Conservation (phyloP, 1,284 basidiomycete species). For the Sphaerobolus stellatus region DNA sequence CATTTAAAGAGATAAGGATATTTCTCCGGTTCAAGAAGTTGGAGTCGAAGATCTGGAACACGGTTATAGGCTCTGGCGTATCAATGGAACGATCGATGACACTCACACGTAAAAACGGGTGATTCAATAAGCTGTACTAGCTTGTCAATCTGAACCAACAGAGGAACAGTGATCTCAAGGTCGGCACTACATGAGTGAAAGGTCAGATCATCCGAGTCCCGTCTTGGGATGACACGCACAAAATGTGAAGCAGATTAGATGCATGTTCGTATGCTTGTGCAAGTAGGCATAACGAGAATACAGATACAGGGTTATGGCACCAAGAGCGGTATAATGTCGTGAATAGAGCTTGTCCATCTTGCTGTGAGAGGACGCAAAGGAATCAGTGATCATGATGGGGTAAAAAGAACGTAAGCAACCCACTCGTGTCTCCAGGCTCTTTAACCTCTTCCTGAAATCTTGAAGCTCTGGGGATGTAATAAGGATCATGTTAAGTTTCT, state of each 20-base stretch:
- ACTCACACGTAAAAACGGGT: slow-evolving; percentile 93
- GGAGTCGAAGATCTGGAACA: slow-evolving; percentile 83
- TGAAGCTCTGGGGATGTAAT: slow-evolving; percentile 95
- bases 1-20: slow-evolving; percentile 98
- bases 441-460: slow-evolving; percentile 90
- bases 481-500: slow-evolving; percentile 95
- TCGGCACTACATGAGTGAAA: slow-evolving; percentile 66
- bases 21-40: slow-evolving; percentile 95
- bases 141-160: slow-evolving; percentile 97
- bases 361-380: slow-evolving; percentile 38
- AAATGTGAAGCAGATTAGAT: slow-evolving; percentile 94
- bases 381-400: too few relatives aligned
- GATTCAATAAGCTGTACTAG: slow-evolving; percentile 98
- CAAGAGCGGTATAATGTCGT: slow-evolving; percentile 93
- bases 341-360: slow-evolving; percentile 94
- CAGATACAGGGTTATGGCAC: slow-evolving; percentile 98
- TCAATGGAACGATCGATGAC: too few relatives aligned
- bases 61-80: not conserved
- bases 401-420: slow-evolving; percentile 24
- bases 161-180: slow-evolving; percentile 91
- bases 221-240: slow-evolving; percentile 53
- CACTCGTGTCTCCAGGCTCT: slow-evolving; percentile 91
- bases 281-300: slow-evolving; percentile 92
- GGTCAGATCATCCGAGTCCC: slow-evolving; percentile 4
- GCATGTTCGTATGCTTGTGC: slow-evolving; percentile 99